Evolutionary conservation across 257 asterid species (phyloP).

Genomic region (Eustoma russellianum): DNA sequence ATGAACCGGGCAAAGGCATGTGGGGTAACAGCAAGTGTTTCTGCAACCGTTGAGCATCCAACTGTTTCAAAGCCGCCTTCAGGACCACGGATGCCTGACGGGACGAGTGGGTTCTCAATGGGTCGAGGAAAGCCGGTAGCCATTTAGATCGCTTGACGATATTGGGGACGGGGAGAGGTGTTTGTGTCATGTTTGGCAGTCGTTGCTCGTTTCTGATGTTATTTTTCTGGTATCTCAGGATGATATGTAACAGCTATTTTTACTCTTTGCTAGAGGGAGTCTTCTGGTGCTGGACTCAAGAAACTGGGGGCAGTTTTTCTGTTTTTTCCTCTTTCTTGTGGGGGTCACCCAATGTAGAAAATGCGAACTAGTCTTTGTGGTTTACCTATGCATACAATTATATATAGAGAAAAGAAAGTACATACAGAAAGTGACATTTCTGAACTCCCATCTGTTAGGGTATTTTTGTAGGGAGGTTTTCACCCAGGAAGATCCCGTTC

Average conservation of each 20-base stretch:
- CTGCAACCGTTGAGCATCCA: constrained; percentile 31
- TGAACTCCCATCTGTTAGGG: no score
- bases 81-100: constrained; percentile 97
- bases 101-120: constrained; percentile 84
- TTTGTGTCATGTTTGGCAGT: constrained; percentile 12
- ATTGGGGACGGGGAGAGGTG: constrained; percentile 5
- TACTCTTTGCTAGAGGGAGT: no score
- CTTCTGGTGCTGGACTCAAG: neutral
- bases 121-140: constrained; percentile 83
- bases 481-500: no score
- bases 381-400: neutral
- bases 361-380: neutral
- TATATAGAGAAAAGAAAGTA: neutral
- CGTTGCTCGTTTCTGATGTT: constrained; percentile 10
- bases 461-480: no score
- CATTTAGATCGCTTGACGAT: constrained; percentile 25
- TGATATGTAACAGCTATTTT: no score
- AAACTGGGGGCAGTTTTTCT: neutral
- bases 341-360: constrained; percentile 6
- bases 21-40: constrained; percentile 24
- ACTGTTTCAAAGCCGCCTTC: constrained; percentile 30
- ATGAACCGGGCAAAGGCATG: constrained; percentile 24
- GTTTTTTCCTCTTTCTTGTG: neutral
- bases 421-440: neutral
- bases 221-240: constrained; percentile 3